Percentiles rank a stretch among this genome's conserved stretches.
Evolutionary conservation across 2,329 filamentous ascomycete species (phyloP).

Genomic region (Neophaeococcomyces aloes): DNA sequence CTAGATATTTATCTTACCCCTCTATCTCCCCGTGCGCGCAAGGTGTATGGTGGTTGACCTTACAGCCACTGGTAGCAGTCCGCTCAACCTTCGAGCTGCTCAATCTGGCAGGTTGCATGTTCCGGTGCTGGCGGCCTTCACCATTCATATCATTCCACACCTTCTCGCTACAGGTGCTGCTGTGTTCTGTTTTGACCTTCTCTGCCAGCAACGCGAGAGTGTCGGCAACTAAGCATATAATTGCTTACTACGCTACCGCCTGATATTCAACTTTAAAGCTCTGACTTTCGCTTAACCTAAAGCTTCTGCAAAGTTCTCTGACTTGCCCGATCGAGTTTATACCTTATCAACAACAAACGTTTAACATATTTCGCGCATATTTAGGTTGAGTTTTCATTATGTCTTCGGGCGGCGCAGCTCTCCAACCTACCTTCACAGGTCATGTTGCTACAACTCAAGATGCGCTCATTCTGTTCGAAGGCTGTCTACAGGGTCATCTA

Average conservation of each 20-base stretch:
- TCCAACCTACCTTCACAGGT: conserved; percentile 57
- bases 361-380: not conserved
- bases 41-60: not conserved
- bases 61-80: not conserved
- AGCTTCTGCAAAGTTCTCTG: conserved; percentile 7
- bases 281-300: conserved; percentile 9
- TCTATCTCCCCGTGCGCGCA: not conserved
- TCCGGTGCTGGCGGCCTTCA: not conserved
- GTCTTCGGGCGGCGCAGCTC: conserved; percentile 31
- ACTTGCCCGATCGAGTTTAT: conserved; percentile 2
- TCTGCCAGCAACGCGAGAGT: not conserved
- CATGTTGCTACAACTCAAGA: conserved; percentile 61
- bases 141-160: not conserved
- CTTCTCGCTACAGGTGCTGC: not conserved
- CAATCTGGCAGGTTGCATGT: conserved; percentile 1
- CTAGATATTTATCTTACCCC: not conserved
- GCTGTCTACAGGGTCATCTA: conserved; percentile 58
- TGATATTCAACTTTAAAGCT: conserved; percentile 7
- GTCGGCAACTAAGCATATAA: not conserved
- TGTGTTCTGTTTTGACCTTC: not conserved
- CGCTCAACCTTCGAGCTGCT: not conserved
- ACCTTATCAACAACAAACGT: not conserved
- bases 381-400: conserved; percentile 11
- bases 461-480: conserved; percentile 71
- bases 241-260: not conserved